These are phyloP conservation scores for Avena insularis DNA, from an alignment of 176 grass and related monocot species.

Conservation along the genomic window DNA sequence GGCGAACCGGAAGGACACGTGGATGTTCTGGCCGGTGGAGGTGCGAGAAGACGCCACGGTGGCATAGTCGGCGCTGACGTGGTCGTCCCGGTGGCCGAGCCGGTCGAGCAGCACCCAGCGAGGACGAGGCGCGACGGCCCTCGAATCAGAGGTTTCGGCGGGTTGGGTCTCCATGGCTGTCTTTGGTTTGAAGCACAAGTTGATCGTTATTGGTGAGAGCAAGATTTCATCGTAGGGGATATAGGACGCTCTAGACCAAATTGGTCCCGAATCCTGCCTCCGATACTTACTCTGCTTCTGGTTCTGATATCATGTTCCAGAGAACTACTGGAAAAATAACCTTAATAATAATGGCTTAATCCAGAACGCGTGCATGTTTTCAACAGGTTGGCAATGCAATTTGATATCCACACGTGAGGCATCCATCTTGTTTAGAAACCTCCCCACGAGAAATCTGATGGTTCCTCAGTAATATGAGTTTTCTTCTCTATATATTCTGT, in stretches of 20 bases:
- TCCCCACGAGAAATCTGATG: neutral
- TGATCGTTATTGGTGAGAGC: neutral
- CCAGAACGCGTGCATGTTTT: too few species aligned
- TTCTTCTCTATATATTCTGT: neutral
- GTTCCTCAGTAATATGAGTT: neutral
- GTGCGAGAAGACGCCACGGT: neutral
- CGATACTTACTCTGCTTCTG: neutral
- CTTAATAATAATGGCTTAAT: too few species aligned
- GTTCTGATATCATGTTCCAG: too few species aligned
- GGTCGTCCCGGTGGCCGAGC: neutral
- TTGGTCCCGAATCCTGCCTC: neutral
- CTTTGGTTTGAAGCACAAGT: neutral
- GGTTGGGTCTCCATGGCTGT: neutral
- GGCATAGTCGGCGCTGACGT: neutral
- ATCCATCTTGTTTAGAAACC: neutral
- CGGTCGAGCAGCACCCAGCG: constrained; percentile 2
- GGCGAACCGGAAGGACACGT: neutral
- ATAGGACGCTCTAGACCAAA: neutral
- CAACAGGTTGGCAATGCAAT: too few species aligned
- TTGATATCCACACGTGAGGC: too few species aligned
- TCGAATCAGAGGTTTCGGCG: neutral
- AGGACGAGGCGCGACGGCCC: neutral
- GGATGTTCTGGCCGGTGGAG: neutral
- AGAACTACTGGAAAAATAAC: too few species aligned
- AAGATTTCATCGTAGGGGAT: neutral